Evolutionary conservation across 176 grass and related monocot genomes (phyloP), one percentile per base, ranked within the genome.

Genomic region (Aegilops tauschii): DNA sequence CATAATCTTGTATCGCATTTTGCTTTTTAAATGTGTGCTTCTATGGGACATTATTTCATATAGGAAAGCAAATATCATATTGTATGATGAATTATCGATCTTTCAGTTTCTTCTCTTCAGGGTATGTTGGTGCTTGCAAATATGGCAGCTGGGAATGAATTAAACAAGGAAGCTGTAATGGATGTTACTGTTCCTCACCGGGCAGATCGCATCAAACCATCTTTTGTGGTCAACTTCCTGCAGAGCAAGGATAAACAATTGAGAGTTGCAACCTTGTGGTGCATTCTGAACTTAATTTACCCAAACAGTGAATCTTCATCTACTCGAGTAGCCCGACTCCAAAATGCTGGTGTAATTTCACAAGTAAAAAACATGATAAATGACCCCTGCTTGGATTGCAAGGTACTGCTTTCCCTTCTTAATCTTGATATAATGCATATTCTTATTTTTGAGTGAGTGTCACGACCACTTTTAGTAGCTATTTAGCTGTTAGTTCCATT

Each of bases 311-410:
- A 87, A 39, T 58, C 89, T 39, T 86, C 88, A 21, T 85, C 93
- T 77, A 77, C 61, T 86, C 82, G 97, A 73, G 86, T 90, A 79
- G 73, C 77, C 23, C 84, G 83, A 81, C 89, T 99, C 17, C 90
- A 91, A 62, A 86, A 79, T 85, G 71, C 92, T 78, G 97, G 97
- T 58, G 84, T 99, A 83, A 90, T 99, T 78, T 86, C 78, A 79
- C 97, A 99, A 85, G 83, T 99, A 73, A 97, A 91, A 85, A 88
- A 67, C 56, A 99, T 99, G 97, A 85, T 90, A 77, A 88, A 94
- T 80, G 97, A 99, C 79, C 92, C 92, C 58, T 96, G 87, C 77
- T 82, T 92, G 73, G 97, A 99, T 97, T 99, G 93, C 92, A 98
- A 98, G 96, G 96, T 98, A 80, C 8, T 64, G 18, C 59, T 10